Evolutionary conservation across 2,329 filamentous ascomycete species (phyloP), one percentile per base, ranked within the genome.

Genomic region (Colletotrichum sojae): DNA sequence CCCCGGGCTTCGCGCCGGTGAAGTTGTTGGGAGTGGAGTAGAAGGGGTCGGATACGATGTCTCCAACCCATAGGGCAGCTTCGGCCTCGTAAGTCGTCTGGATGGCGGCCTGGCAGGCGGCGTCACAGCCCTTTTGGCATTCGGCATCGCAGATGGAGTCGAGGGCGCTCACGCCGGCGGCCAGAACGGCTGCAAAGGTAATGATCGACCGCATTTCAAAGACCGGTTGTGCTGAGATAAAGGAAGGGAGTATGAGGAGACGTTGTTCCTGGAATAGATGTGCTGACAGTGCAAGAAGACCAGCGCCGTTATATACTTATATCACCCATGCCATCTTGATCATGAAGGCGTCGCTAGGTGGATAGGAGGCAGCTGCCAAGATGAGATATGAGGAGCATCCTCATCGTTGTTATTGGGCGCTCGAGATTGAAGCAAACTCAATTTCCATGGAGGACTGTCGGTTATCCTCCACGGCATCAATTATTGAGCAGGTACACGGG

Each of bases 71-170:
- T 8, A 63, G 52, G 8, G 52, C 52, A 0, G 61, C 40, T 40
- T 63, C 61, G 18, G 61, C 43, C 40, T 63, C 61, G 16, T 63
- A 57, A 5, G 61, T 63, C 15, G 52, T 63, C 16, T 63, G 61
- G 27, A 63, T 63, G 27, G 61, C 61, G 8, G 52, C 22, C 20
- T 63, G 61, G n/a, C 60, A 63, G 20, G 27, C 60, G 16, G 22
- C 22, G 25, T 63, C 51, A n/a, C 60, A 63, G 22, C 60, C 40
- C n/a, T 45, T 54, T 22, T 63, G 60, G 51, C 60, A 63, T 39
- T 63, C 40, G 39, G 16, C 36, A 18, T 63, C 60, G 60, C 60
- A 63, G 36, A 63, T 63, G 22, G 60, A 49, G 45, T 59, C 56
- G 22, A 59, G 56, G 4, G 56, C 56, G 16, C 16, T 20, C 43